These are phyloP conservation scores for Brachypodium distachyon DNA, from an alignment of 202 grass and related monocot genomes.

Conservation along the genomic window DNA sequence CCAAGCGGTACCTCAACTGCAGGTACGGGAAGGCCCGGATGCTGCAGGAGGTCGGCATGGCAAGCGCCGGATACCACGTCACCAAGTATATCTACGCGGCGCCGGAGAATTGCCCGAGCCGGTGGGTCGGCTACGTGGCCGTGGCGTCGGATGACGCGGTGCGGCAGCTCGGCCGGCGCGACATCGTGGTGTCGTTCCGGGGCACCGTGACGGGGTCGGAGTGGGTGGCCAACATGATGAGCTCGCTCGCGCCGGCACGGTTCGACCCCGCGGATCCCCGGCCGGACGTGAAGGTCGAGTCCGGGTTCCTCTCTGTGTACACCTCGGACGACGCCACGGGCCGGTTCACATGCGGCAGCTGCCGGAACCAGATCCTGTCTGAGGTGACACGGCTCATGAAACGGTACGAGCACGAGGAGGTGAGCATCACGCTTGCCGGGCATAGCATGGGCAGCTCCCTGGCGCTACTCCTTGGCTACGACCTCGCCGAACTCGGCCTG, in stretches of 20 bases:
- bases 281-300: conserved; percentile 47
- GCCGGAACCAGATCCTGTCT: conserved; percentile 54
- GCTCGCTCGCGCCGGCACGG: conserved; percentile 45
- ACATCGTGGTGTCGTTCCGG: conserved; percentile 51
- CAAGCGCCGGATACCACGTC: conserved; percentile 42
- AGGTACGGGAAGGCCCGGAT: conserved; percentile 59
- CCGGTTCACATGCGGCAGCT: conserved; percentile 43
- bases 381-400: conserved; percentile 32
- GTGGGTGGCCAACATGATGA: conserved; percentile 77
- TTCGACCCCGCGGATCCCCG: conserved; percentile 51
- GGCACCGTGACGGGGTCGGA: conserved; percentile 44
- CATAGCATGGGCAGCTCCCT: conserved; percentile 69
- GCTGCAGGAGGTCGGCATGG: conserved; percentile 58
- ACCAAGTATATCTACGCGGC: conserved; percentile 70
- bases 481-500: conserved; percentile 44
- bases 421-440: conserved; percentile 50
- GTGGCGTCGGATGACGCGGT: conserved; percentile 20
- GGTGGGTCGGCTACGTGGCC: conserved; percentile 69
- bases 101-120: conserved; percentile 34
- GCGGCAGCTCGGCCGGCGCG: conserved; percentile 33
- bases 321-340: conserved; percentile 37
- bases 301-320: conserved; percentile 49
- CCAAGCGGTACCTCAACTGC: conserved; percentile 69
- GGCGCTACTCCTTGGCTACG: conserved; percentile 45
- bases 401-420: conserved; percentile 32